Percentiles rank a stretch among this genome's conserved stretches.
phyloP scores from a whole-genome alignment of 2,329 filamentous ascomycete species.

The Aspergillus ochraceoroseus region DNA sequence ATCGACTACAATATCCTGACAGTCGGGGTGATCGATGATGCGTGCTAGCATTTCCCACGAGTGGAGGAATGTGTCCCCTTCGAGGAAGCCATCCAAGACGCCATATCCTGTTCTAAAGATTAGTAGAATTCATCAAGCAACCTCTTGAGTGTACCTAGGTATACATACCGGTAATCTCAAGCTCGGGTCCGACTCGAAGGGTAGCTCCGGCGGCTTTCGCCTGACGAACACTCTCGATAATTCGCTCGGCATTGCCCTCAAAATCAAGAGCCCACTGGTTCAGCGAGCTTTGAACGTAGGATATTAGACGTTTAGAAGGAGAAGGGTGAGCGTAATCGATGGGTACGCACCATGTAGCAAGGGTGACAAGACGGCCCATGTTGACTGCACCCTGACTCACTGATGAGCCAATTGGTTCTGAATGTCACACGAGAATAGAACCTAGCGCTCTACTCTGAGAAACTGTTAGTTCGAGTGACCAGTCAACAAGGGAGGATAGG shows the following conservation, averaged over 20 bases:
- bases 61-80: slow-evolving; percentile 55
- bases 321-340: not conserved
- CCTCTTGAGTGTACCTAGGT: not conserved
- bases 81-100: slow-evolving; percentile 62
- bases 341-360: slow-evolving; percentile 43
- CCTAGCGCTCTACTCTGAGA: not conserved
- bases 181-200: slow-evolving; percentile 56
- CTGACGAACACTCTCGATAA: slow-evolving; percentile 57
- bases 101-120: slow-evolving; percentile 48
- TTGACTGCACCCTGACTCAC: slow-evolving; percentile 8
- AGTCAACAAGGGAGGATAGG: too few species aligned
- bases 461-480: too few species aligned
- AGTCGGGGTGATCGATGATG: slow-evolving; percentile 57
- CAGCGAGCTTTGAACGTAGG: slow-evolving; percentile 28
- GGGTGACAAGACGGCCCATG: slow-evolving; percentile 41
- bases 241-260: slow-evolving; percentile 59
- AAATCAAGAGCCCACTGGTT: slow-evolving; percentile 57
- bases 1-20: slow-evolving; percentile 63
- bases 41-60: slow-evolving; percentile 59
- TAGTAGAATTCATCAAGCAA: not conserved
- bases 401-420: slow-evolving; percentile 3
- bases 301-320: slow-evolving; percentile 11
- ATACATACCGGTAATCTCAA: slow-evolving; percentile 49
- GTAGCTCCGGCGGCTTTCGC: slow-evolving; percentile 60
- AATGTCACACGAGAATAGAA: not conserved